phyloP scores from a whole-genome alignment of 148 eudicot species.

The Rhododendron mucronatum region DNA sequence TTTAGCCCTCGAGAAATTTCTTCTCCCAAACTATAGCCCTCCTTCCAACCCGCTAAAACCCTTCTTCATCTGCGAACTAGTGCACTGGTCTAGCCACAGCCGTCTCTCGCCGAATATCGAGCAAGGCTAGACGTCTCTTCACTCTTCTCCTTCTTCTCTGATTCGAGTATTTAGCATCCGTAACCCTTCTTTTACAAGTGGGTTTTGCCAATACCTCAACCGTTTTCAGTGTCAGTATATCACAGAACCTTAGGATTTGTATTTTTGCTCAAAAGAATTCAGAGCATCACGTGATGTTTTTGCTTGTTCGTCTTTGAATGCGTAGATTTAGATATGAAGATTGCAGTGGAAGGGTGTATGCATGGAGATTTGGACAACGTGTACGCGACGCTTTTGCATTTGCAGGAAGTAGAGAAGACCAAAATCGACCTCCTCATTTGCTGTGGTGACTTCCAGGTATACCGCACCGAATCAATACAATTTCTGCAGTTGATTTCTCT shows the following conservation, averaged over 20 bases:
- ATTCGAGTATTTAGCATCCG: neutral
- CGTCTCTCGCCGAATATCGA: neutral
- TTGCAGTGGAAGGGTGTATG: conserved; percentile 99
- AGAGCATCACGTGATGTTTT: neutral
- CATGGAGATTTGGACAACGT: conserved; percentile 93
- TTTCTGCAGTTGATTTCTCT: no score
- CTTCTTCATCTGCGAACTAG: neutral
- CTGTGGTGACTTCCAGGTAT: conserved; percentile 96
- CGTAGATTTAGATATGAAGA: conserved; percentile 48
- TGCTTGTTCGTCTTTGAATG: neutral
- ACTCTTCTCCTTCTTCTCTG: neutral
- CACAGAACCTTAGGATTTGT: neutral
- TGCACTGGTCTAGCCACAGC: neutral
- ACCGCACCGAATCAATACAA: neutral
- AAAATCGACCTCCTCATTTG: conserved; percentile 90
- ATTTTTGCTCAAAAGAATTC: neutral
- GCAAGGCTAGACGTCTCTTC: neutral
- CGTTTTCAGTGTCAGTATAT: neutral
- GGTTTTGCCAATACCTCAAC: neutral
- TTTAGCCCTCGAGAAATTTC: neutral
- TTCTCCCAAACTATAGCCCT: neutral
- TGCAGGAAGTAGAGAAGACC: conserved; percentile 64
- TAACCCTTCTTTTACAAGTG: neutral
- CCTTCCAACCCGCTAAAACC: neutral
- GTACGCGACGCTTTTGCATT: conserved; percentile 71